Percentiles rank a stretch among this genome's conserved stretches.
phyloP scores from a whole-genome alignment of 768 basidiomycete genomes.

The Leccinum arenicola region DNA sequence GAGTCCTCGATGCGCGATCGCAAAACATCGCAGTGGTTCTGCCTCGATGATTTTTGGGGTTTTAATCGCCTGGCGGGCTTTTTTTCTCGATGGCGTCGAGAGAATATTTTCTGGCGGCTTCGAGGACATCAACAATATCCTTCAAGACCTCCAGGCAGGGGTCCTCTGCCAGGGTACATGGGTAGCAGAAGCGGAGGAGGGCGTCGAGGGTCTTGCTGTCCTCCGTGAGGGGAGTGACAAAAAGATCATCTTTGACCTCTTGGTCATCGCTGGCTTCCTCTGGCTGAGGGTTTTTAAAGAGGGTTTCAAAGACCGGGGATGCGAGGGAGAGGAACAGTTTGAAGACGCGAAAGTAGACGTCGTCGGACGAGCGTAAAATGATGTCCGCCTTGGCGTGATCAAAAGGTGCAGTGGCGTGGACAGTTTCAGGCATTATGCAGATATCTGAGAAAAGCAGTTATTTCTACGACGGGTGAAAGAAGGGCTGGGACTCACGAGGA shows the following conservation, averaged over 20 bases:
- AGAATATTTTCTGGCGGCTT: conserved; percentile 21
- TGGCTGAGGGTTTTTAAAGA: conserved; percentile 32
- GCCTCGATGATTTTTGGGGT: conserved; percentile 18
- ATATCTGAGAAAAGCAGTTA: background rate
- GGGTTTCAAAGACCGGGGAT: conserved; percentile 32
- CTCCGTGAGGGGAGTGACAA: conserved; percentile 18
- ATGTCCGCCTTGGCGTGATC: conserved; percentile 20
- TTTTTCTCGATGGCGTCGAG: conserved; percentile 20
- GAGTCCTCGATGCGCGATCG: conserved; percentile 26
- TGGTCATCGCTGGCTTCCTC: conserved; percentile 2
- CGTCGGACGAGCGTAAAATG: conserved; percentile 26
- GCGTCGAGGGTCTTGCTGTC: conserved; percentile 20
- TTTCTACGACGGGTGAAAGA: background rate
- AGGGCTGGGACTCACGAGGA: background rate
- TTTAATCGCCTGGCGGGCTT: conserved; percentile 20
- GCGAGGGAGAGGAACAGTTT: conserved; percentile 31
- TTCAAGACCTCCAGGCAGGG: conserved; percentile 11
- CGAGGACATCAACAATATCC: conserved; percentile 14
- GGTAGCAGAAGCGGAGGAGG: conserved; percentile 26
- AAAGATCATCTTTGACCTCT: conserved; percentile 13
- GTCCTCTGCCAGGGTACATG: conserved; percentile 17
- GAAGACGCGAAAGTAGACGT: conserved; percentile 30
- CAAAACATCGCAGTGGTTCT: conserved; percentile 30
- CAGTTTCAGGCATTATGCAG: background rate
- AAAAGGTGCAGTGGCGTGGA: conserved; percentile 16